Conservation (phyloP, 2,329 filamentous ascomycete species). For the Sordariomycetes sp. region DNA sequence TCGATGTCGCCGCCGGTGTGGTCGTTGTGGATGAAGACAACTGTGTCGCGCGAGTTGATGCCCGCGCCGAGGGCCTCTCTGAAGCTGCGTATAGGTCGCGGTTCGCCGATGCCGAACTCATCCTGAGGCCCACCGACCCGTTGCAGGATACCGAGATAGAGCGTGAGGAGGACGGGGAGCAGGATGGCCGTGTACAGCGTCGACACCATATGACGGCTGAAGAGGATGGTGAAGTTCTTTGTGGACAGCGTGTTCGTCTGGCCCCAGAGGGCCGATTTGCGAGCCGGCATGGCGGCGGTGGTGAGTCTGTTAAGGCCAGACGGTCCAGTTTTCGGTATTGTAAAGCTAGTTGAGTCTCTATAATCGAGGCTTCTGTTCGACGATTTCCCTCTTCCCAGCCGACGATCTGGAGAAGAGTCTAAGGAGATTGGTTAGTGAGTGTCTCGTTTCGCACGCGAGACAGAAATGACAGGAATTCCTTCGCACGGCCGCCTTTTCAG, state of each 20-base stretch:
- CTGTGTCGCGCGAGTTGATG: conserved; percentile 45
- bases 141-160: conserved; percentile 57
- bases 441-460: too few species aligned
- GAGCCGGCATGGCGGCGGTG: conserved; percentile 22
- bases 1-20: conserved; percentile 59
- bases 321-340: background rate
- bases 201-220: conserved; percentile 38
- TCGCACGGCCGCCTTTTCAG: too few species aligned
- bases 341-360: background rate
- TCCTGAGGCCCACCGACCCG: conserved; percentile 71
- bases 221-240: conserved; percentile 50
- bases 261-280: conserved; percentile 25
- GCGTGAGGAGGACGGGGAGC: conserved; percentile 44
- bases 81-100: conserved; percentile 53
- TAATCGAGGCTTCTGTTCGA: too few species aligned
- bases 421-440: too few species aligned
- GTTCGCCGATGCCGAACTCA: conserved; percentile 58
- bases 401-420: too few species aligned
- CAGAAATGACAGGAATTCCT: too few species aligned
- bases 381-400: too few species aligned
- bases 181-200: conserved; percentile 46
- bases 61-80: conserved; percentile 50
- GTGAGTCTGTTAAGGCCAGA: background rate
- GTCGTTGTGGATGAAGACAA: conserved; percentile 69
- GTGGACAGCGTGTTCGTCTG: conserved; percentile 46